Evolutionary conservation across 2,329 filamentous ascomycete genomes (phyloP).

Genomic region (Neocatenulostroma microsporum): DNA sequence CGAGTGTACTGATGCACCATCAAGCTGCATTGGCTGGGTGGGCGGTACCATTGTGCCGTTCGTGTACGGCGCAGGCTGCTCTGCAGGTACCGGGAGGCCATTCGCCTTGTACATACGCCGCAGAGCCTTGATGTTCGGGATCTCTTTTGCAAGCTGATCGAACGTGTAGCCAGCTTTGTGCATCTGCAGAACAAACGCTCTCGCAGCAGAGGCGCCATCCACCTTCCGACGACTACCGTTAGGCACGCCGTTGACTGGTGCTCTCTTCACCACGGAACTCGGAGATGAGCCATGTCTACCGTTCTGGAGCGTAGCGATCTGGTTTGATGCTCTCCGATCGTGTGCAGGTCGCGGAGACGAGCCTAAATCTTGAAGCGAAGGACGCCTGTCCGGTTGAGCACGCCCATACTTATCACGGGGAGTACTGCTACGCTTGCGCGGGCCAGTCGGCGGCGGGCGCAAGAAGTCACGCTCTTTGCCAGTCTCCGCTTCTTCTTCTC

Average conservation of each 20-base stretch:
- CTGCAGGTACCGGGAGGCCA: slow-evolving; percentile 31
- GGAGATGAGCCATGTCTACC: slow-evolving; percentile 1
- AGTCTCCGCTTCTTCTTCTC: slow-evolving; percentile 41
- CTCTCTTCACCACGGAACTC: too few relatives aligned
- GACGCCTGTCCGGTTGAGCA: not conserved
- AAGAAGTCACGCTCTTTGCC: slow-evolving; percentile 17
- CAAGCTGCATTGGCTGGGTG: not conserved
- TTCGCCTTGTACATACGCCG: slow-evolving; percentile 60
- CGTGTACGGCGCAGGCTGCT: too few relatives aligned
- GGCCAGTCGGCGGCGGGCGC: slow-evolving; percentile 22
- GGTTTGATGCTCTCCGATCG: too few relatives aligned
- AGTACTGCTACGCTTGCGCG: slow-evolving; percentile 15
- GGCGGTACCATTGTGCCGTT: slow-evolving; percentile 1
- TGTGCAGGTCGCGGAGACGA: too few relatives aligned
- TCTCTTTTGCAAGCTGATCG: slow-evolving; percentile 64
- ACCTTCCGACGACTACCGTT: too few relatives aligned
- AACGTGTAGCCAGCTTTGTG: slow-evolving; percentile 60
- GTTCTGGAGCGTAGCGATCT: too few relatives aligned
- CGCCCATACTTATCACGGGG: slow-evolving; percentile 4
- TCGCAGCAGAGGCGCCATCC: slow-evolving; percentile 10
- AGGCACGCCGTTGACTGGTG: too few relatives aligned
- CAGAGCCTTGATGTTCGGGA: slow-evolving; percentile 58
- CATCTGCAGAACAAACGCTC: slow-evolving; percentile 27
- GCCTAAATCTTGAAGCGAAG: slow-evolving; percentile 3
- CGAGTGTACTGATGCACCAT: too few relatives aligned